Conservation (phyloP, 176 grass and related monocot species). For the Aechmea fasciata region DNA sequence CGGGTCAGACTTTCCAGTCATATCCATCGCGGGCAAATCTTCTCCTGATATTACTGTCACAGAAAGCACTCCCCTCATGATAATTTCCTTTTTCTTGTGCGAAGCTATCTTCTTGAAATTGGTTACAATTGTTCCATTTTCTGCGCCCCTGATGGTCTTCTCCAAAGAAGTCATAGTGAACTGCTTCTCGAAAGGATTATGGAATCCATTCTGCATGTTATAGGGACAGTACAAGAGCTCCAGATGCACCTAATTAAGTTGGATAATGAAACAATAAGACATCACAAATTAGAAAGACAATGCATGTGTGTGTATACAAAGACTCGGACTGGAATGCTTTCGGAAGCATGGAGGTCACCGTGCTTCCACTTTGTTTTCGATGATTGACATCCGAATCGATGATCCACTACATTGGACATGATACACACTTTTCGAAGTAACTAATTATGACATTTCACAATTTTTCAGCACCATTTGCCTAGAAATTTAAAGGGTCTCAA, state of each 20-base stretch:
- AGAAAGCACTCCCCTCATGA: slow-evolving; percentile 73
- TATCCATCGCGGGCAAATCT: slow-evolving; percentile 84
- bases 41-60: slow-evolving; percentile 76
- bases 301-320: not conserved
- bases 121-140: slow-evolving; percentile 49
- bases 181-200: slow-evolving; percentile 68
- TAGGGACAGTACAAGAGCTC: slow-evolving; percentile 81
- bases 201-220: slow-evolving; percentile 49
- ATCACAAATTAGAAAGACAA: not conserved
- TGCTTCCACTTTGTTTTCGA: no score
- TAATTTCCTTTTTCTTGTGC: slow-evolving; percentile 76
- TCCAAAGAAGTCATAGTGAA: slow-evolving; percentile 90
- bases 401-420: no score
- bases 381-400: no score
- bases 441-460: no score
- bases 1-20: slow-evolving; percentile 81
- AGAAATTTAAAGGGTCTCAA: no score
- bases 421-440: no score
- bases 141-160: slow-evolving; percentile 46
- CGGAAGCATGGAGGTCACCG: not conserved
- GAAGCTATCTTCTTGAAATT: slow-evolving; percentile 33
- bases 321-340: not conserved
- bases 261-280: slow-evolving; percentile 5
- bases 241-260: slow-evolving; percentile 62
- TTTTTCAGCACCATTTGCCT: no score